Conservation (phyloP, 2,329 filamentous ascomycete species). For the Lasiodiplodia sp. region DNA sequence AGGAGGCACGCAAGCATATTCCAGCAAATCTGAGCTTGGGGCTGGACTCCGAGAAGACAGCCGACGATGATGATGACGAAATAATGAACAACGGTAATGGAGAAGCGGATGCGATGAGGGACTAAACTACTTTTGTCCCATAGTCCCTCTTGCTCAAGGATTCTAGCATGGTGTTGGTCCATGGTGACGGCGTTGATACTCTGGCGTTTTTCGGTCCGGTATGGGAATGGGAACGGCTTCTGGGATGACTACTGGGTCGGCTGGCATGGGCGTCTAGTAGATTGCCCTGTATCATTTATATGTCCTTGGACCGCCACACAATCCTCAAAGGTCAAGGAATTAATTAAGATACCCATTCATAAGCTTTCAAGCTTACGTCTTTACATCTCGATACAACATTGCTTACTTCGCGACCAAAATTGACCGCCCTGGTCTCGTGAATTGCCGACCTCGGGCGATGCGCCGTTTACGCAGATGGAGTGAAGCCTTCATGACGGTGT, state of each 20-base stretch:
- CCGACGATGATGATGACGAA: constrained; percentile 34
- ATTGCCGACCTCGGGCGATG: no score
- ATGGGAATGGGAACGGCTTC: not conserved
- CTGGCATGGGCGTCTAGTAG: constrained; percentile 5
- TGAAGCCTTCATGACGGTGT: not conserved
- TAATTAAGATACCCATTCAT: constrained; percentile 28
- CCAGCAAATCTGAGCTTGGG: constrained; percentile 52
- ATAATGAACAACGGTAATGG: constrained; percentile 41
- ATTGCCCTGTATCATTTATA: constrained; percentile 13
- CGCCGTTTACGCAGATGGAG: not conserved
- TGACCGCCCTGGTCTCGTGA: no score
- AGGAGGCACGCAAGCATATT: constrained; percentile 51
- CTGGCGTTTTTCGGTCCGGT: not conserved
- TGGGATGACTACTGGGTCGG: not conserved
- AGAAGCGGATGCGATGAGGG: constrained; percentile 45
- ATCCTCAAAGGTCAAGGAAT: constrained; percentile 13
- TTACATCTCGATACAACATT: not conserved
- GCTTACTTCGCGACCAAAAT: no score
- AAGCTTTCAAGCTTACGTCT: not conserved
- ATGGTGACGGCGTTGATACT: not conserved
- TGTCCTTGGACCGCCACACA: constrained; percentile 1
- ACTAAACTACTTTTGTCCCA: not conserved
- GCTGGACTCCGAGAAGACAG: constrained; percentile 43
- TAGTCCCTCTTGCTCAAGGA: not conserved
- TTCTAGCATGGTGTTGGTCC: constrained; percentile 19